Evolutionary conservation across 2,329 filamentous ascomycete genomes (phyloP).

Genomic region (Alternaria rosae): DNA sequence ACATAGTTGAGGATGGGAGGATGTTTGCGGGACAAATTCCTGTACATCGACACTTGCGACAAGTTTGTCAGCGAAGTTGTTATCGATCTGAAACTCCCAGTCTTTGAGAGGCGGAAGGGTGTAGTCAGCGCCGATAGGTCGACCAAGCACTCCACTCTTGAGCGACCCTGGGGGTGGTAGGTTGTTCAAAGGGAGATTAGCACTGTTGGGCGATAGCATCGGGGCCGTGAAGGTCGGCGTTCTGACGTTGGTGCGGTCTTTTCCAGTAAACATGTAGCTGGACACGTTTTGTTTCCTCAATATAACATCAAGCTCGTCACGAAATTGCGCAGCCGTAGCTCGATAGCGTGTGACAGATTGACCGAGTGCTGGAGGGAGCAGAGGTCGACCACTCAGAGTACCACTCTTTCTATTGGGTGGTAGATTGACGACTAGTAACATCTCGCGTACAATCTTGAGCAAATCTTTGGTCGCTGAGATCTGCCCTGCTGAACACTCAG

Average conservation of each 20-base stretch:
- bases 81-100: slow-evolving; percentile 22
- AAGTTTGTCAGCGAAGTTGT: slow-evolving; percentile 13
- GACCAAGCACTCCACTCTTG: slow-evolving; percentile 4
- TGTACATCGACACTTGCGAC: not conserved
- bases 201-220: not conserved
- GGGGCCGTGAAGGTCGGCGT: not conserved
- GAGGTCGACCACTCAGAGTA: not conserved
- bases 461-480: slow-evolving; percentile 13
- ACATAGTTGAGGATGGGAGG: not conserved
- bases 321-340: slow-evolving; percentile 18
- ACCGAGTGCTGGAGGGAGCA: not conserved
- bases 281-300: not conserved
- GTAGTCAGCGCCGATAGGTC: slow-evolving; percentile 11
- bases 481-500: not conserved
- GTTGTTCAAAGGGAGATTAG: not conserved
- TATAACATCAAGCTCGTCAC: slow-evolving; percentile 16
- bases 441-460: slow-evolving; percentile 11
- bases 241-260: slow-evolving; percentile 4
- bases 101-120: slow-evolving; percentile 9
- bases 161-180: not conserved
- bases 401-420: slow-evolving; percentile 12
- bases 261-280: slow-evolving; percentile 10
- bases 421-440: slow-evolving; percentile 14
- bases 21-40: not conserved
- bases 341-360: slow-evolving; percentile 12